Evolutionary conservation across 164 flowering plant genomes (phyloP).

Genomic region (Aristolochia californica): DNA sequence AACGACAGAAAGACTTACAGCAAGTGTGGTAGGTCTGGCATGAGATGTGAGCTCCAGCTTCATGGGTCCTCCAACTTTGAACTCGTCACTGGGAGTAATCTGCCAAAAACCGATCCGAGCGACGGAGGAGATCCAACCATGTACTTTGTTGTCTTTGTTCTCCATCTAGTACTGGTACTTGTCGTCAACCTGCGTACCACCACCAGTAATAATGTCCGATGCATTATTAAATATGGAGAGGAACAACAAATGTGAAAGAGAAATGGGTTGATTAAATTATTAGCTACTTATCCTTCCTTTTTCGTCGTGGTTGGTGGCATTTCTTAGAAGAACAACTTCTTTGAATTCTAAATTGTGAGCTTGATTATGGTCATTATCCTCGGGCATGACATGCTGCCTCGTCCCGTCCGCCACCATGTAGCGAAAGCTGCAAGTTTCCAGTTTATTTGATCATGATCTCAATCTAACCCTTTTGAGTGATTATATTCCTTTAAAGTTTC

Average conservation of each 20-base stretch:
- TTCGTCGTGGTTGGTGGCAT: slow-evolving; percentile 49
- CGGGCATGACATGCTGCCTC: too few species aligned
- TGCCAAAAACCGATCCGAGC: slow-evolving; percentile 78
- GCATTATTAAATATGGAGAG: neutral
- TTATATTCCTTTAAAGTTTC: too few species aligned
- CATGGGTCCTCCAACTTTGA: slow-evolving; percentile 73
- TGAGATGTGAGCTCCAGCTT: slow-evolving; percentile 87
- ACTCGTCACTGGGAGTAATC: slow-evolving; percentile 82
- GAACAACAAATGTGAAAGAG: neutral
- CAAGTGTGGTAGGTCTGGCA: slow-evolving; percentile 73
- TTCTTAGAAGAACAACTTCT: slow-evolving; percentile 66
- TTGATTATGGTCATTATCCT: slow-evolving; percentile 54
- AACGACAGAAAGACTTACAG: slow-evolving; percentile 34
- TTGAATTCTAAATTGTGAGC: slow-evolving; percentile 60
- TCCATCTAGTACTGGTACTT: slow-evolving; percentile 73
- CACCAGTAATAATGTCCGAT: slow-evolving; percentile 97
- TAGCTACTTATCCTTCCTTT: slow-evolving; percentile 55
- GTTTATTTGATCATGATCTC: too few species aligned
- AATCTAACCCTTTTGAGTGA: too few species aligned
- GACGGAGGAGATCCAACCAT: slow-evolving; percentile 68
- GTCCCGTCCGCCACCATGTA: slow-evolving; percentile 82
- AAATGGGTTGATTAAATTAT: neutral
- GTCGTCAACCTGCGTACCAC: too few species aligned
- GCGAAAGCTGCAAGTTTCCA: slow-evolving; percentile 41
- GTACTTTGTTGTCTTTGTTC: slow-evolving; percentile 53